These are phyloP conservation scores for Rubia yunnanensis DNA, from an alignment of 257 asterid species.

Conservation along the genomic window DNA sequence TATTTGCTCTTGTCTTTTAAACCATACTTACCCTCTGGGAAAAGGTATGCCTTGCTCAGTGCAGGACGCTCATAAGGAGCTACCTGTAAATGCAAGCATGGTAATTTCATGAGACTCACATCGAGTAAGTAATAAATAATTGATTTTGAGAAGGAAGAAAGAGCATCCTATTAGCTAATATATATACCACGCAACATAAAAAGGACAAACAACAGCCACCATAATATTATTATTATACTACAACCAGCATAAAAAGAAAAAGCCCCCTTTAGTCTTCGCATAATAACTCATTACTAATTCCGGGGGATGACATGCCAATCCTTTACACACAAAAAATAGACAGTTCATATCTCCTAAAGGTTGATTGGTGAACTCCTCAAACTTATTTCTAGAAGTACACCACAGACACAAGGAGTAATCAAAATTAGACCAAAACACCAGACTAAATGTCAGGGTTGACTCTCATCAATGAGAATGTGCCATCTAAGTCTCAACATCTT, in stretches of 20 bases:
- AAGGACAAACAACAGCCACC: background rate
- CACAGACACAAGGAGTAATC: background rate
- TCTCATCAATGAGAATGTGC: background rate
- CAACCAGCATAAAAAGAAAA: too few species aligned
- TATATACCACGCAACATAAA: background rate
- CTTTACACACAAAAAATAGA: too few species aligned
- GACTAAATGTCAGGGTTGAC: background rate
- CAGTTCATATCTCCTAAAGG: background rate
- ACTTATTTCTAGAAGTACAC: background rate
- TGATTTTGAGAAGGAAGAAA: background rate
- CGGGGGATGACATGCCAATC: too few species aligned
- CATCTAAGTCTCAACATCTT: background rate
- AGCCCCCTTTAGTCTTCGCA: background rate
- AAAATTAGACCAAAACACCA: too few species aligned
- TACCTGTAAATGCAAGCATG: conserved; percentile 43
- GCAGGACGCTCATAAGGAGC: conserved; percentile 99
- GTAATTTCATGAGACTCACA: conserved; percentile 5
- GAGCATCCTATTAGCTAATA: background rate
- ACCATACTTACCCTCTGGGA: conserved; percentile 77
- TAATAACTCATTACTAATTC: background rate
- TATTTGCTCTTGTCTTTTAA: background rate
- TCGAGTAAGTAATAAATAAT: background rate
- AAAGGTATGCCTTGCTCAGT: conserved; percentile 87
- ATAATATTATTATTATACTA: background rate
- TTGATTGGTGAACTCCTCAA: background rate